These are phyloP conservation scores for Phytophthora kernoviae DNA, from an alignment of 352 stramenopile species.

Conservation along the genomic window DNA sequence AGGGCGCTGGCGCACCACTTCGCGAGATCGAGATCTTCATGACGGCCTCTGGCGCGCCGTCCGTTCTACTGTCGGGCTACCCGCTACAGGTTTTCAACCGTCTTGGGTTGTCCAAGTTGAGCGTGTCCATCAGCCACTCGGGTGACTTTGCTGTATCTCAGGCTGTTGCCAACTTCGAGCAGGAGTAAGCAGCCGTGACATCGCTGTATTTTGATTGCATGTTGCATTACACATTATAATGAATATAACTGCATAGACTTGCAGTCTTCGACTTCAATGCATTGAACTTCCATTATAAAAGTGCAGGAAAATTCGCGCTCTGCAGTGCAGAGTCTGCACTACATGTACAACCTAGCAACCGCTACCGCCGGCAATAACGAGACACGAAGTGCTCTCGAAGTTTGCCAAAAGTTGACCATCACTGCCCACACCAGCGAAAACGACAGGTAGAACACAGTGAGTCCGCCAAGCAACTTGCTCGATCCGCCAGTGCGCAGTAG, in stretches of 20 bases:
- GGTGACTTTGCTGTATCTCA: slow-evolving; percentile 88
- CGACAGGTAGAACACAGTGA: slow-evolving; percentile 41
- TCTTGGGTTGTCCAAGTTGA: slow-evolving; percentile 71
- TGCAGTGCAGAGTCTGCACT: not conserved
- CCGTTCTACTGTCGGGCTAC: slow-evolving; percentile 76
- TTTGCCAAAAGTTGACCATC: slow-evolving; percentile 50
- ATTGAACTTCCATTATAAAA: no score
- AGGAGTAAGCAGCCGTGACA: slow-evolving; percentile 14
- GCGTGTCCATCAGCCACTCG: slow-evolving; percentile 90
- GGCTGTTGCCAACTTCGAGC: slow-evolving; percentile 73
- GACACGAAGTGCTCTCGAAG: slow-evolving; percentile 41
- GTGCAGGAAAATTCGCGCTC: no score
- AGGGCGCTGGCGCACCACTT: slow-evolving; percentile 69
- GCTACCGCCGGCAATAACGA: slow-evolving; percentile 33
- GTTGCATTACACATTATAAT: slow-evolving; percentile 13
- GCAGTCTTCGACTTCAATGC: not conserved
- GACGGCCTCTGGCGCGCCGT: slow-evolving; percentile 76
- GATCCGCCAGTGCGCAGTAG: slow-evolving; percentile 36
- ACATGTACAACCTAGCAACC: slow-evolving; percentile 18
- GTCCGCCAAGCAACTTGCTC: slow-evolving; percentile 28
- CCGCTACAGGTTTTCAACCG: slow-evolving; percentile 82
- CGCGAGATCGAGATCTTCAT: slow-evolving; percentile 89
- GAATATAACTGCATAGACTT: slow-evolving; percentile 13
- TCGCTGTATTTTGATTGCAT: not conserved
- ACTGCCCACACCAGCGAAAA: slow-evolving; percentile 45